These are phyloP conservation scores for Pseudoturritis turrita DNA, from an alignment of 345 rosid species.

Conservation along the genomic window DNA sequence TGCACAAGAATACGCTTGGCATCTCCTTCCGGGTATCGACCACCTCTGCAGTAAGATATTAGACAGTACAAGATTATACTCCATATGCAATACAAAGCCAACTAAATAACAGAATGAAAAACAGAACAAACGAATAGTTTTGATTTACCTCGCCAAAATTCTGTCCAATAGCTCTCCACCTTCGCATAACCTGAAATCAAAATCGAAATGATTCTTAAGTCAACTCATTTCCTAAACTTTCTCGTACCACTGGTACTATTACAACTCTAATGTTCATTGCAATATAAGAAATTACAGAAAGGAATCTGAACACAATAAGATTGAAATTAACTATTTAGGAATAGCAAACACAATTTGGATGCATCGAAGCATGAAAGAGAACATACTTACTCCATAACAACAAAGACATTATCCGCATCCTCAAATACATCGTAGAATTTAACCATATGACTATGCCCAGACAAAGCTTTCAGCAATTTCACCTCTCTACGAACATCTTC, in stretches of 20 bases:
- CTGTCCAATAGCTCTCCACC: slow-evolving; percentile 95
- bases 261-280: neutral
- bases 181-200: slow-evolving; percentile 73
- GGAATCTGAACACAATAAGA: neutral
- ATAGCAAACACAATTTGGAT: neutral
- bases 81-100: neutral
- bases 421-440: slow-evolving; percentile 83
- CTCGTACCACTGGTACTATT: neutral
- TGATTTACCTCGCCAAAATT: slow-evolving; percentile 71
- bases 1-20: slow-evolving; percentile 73
- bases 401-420: slow-evolving; percentile 69
- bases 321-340: neutral
- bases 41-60: slow-evolving; percentile 64
- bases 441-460: slow-evolving; percentile 78
- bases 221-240: neutral
- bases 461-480: slow-evolving; percentile 73
- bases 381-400: slow-evolving; percentile 88
- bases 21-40: slow-evolving; percentile 86
- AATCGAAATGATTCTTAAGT: neutral
- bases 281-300: neutral
- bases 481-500: slow-evolving; percentile 98
- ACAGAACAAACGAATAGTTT: neutral
- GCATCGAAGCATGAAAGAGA: slow-evolving; percentile 1
- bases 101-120: neutral
- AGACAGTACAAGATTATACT: neutral